Conservation (phyloP, 1,284 basidiomycete genomes). For the Rhodotorula sp. region DNA sequence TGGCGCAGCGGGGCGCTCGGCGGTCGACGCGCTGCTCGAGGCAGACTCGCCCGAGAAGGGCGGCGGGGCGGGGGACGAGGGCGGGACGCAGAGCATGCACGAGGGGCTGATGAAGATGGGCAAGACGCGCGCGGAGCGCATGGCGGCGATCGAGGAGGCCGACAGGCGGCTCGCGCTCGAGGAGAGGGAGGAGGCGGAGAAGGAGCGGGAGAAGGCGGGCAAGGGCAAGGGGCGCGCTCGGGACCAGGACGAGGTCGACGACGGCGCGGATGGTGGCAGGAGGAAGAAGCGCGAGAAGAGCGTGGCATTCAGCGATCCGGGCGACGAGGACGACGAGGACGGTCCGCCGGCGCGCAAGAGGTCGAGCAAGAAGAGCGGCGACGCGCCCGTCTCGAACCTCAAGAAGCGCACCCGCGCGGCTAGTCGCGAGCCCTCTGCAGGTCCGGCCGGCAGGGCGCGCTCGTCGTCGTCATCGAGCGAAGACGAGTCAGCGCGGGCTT, state of each 20-base stretch:
- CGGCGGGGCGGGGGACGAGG: neutral
- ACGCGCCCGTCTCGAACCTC: constrained; percentile 11
- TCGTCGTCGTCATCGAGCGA: neutral
- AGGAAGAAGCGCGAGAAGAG: constrained; percentile 16
- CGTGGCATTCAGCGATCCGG: neutral
- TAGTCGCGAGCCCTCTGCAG: constrained; percentile 2
- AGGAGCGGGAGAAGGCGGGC: neutral
- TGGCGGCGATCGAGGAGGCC: constrained; percentile 29
- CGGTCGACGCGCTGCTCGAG: constrained; percentile 8
- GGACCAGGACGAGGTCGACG: neutral
- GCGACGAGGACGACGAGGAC: neutral
- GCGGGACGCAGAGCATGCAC: neutral
- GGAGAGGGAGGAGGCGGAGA: constrained; percentile 7
- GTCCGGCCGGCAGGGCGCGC: too few relatives aligned
- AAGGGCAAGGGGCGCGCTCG: constrained; percentile 5
- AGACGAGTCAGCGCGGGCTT: constrained; percentile 6
- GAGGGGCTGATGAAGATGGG: constrained; percentile 7
- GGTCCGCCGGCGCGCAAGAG: constrained; percentile 6
- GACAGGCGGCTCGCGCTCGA: constrained; percentile 10
- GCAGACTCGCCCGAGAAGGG: constrained; percentile 6
- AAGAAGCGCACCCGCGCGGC: constrained; percentile 8
- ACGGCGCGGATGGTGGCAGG: neutral
- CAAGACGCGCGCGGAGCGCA: constrained; percentile 23
- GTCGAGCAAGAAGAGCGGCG: constrained; percentile 15
- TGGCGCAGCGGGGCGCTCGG: constrained; percentile 6